phyloP scores from a whole-genome alignment of 1,139 yeast species.

The Ogataea hybrid region DNA sequence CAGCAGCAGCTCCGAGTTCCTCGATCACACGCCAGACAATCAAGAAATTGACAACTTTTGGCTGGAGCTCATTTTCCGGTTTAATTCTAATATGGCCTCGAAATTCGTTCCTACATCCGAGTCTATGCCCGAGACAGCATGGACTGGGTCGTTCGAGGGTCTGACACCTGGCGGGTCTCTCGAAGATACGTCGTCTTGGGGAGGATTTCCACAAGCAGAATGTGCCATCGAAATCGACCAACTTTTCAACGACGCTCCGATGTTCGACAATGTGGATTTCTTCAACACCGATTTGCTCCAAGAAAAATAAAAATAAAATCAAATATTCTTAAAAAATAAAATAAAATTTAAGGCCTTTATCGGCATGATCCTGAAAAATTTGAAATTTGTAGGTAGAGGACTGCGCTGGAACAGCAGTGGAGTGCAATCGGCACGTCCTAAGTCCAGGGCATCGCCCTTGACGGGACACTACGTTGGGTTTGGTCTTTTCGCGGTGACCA shows the following conservation, averaged over 20 bases:
- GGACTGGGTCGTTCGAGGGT: background rate
- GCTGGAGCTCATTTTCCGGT: slow-evolving; percentile 16
- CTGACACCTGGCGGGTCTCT: background rate
- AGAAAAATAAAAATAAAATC: background rate
- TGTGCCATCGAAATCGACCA: background rate
- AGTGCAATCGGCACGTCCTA: background rate
- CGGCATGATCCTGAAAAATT: background rate
- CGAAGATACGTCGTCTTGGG: background rate
- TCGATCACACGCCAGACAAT: background rate
- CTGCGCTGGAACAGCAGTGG: background rate
- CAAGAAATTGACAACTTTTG: slow-evolving; percentile 23
- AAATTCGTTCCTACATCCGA: background rate
- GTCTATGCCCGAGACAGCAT: background rate
- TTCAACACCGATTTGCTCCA: background rate
- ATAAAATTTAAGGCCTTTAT: background rate
- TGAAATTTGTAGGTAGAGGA: background rate
- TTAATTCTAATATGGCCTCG: background rate
- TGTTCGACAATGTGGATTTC: background rate
- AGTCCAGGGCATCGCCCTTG: background rate
- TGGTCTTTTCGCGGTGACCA: slow-evolving; percentile 17
- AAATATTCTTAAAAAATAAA: background rate
- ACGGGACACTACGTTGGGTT: slow-evolving; percentile 21
- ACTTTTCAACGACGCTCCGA: background rate
- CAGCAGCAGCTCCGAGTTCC: background rate
- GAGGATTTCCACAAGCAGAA: background rate